A percentile compares a stretch with the other conserved stretches of the same genome.
These are phyloP conservation scores for Apiospora rasikravindrae DNA, from an alignment of 2,329 filamentous ascomycete genomes.

Conservation along the genomic window DNA sequence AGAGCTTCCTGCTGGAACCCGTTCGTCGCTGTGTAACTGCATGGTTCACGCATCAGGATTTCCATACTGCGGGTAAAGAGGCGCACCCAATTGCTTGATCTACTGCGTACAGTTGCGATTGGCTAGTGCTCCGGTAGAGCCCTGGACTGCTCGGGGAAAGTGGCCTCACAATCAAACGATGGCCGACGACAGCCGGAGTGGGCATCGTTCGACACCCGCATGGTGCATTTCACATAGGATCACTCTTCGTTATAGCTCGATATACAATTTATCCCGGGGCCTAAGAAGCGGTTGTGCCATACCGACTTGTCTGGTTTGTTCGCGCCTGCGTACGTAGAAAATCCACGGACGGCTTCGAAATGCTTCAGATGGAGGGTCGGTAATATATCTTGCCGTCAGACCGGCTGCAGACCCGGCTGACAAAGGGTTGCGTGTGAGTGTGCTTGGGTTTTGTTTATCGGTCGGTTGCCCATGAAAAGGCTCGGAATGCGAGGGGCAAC, in stretches of 20 bases:
- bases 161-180: conserved; percentile 6
- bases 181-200: not conserved
- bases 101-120: not conserved
- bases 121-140: not conserved
- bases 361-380: conserved; percentile 25
- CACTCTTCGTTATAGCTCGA: not conserved
- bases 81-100: not conserved
- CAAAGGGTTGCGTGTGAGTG: not conserved
- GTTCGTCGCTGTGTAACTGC: not conserved
- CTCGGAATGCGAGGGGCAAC: conserved; percentile 11
- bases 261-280: not conserved
- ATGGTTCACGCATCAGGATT: not conserved
- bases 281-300: not conserved
- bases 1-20: not conserved
- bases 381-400: conserved; percentile 29
- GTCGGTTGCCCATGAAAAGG: not conserved
- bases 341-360: conserved; percentile 23
- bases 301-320: not conserved
- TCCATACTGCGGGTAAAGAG: conserved; percentile 1
- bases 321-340: not conserved
- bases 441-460: not conserved
- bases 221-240: conserved; percentile 3
- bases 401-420: conserved; percentile 22
- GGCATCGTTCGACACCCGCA: conserved; percentile 5
- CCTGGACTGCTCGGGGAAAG: not conserved